phyloP scores from a whole-genome alignment of 192 early-diverging fungal genomes.

The Coemansia sp. region DNA sequence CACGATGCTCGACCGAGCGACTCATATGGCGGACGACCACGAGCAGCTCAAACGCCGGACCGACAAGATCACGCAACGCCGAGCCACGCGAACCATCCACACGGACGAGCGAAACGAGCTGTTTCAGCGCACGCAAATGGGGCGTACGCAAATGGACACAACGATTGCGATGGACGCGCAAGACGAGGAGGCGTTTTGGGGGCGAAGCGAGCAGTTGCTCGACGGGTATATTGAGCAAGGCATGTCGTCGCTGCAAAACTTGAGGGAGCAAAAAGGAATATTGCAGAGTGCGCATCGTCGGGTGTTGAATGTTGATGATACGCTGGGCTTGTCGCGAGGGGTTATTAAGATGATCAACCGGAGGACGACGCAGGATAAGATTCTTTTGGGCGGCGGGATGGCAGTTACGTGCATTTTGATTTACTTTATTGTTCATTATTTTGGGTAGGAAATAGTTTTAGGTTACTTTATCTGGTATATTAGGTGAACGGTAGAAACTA shows the following conservation, averaged over 20 bases:
- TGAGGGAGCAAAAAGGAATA: conserved; percentile 44
- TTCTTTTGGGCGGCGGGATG: conserved; percentile 45
- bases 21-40: conserved; percentile 40
- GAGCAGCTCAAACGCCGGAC: conserved; percentile 42
- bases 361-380: conserved; percentile 52
- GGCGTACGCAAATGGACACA: conserved; percentile 28
- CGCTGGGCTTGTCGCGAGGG: conserved; percentile 41
- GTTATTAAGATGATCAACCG: conserved; percentile 51
- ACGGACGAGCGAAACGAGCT: conserved; percentile 27
- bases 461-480: too few species aligned
- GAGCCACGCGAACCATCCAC: conserved; percentile 10
- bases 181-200: conserved; percentile 40
- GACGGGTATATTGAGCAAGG: conserved; percentile 51
- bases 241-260: conserved; percentile 37
- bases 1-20: conserved; percentile 42
- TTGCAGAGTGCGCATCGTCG: conserved; percentile 33
- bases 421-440: conserved; percentile 48
- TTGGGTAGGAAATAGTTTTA: conserved; percentile 19
- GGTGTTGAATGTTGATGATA: conserved; percentile 41
- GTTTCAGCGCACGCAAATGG: conserved; percentile 20
- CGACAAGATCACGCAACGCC: conserved; percentile 40
- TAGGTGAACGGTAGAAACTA: neutral
- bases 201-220: conserved; percentile 33
- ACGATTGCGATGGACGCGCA: conserved; percentile 37
- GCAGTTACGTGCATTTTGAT: conserved; percentile 31